Evolutionary conservation across 257 asterid genomes (phyloP).

Genomic region (Echium plantagineum): DNA sequence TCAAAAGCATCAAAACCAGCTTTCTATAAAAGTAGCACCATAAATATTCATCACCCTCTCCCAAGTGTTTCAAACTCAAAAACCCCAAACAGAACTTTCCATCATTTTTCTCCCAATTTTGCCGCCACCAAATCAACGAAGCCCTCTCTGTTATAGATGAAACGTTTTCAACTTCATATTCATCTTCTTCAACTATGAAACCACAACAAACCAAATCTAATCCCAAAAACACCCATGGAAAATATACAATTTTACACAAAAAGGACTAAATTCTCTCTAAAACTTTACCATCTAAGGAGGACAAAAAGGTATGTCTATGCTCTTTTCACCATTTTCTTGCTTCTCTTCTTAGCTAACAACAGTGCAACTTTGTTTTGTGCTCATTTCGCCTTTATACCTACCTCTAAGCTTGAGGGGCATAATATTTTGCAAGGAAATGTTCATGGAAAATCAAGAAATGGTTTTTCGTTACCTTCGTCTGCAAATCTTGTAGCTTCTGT

Average conservation of each 20-base stretch:
- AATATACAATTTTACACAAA: slow-evolving; percentile 5
- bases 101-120: slow-evolving; percentile 17
- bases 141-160: not conserved
- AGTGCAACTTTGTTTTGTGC: slow-evolving; percentile 40
- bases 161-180: slow-evolving; percentile 15
- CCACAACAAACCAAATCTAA: slow-evolving; percentile 9
- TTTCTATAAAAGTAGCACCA: not conserved
- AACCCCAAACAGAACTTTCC: slow-evolving; percentile 1
- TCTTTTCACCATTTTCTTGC: slow-evolving; percentile 30
- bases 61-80: slow-evolving; percentile 5
- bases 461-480: slow-evolving; percentile 27
- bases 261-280: slow-evolving; percentile 5
- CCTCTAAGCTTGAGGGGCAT: slow-evolving; percentile 21
- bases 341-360: slow-evolving; percentile 51
- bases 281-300: slow-evolving; percentile 17
- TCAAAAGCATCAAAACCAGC: slow-evolving; percentile 5
- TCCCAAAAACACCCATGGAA: slow-evolving; percentile 27
- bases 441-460: slow-evolving; percentile 45
- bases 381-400: slow-evolving; percentile 37
- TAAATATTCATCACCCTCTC: not conserved
- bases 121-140: slow-evolving; percentile 16
- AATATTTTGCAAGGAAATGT: slow-evolving; percentile 32
- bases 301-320: slow-evolving; percentile 41
- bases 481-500: slow-evolving; percentile 17
- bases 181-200: slow-evolving; percentile 17